phyloP scores from a whole-genome alignment of 208 protist species.

The Sergeia podlipaevii region DNA sequence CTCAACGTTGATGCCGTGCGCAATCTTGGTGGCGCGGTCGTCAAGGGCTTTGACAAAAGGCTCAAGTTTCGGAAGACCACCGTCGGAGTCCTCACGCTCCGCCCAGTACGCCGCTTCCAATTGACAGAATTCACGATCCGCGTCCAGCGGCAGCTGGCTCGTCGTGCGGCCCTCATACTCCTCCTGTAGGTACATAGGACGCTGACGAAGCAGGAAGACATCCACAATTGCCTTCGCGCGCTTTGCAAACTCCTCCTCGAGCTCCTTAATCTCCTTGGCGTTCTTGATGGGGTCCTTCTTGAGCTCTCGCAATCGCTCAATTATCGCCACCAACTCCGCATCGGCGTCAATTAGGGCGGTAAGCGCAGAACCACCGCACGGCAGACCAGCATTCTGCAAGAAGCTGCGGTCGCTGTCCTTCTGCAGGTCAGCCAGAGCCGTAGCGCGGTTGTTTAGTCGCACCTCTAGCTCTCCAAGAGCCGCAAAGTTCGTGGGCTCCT shows the following conservation, averaged over 20 bases:
- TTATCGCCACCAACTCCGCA: constrained; percentile 15
- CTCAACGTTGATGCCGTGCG: background rate
- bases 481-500: constrained; percentile 5
- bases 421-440: constrained; percentile 20
- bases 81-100: constrained; percentile 9
- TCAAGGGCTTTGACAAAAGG: constrained; percentile 15
- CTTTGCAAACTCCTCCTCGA: constrained; percentile 33
- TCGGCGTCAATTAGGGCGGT: constrained; percentile 26
- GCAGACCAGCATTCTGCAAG: constrained; percentile 16
- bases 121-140: constrained; percentile 14
- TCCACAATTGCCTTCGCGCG: constrained; percentile 14
- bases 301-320: constrained; percentile 35
- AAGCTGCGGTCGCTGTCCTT: constrained; percentile 31
- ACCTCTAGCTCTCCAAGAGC: constrained; percentile 30
- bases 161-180: constrained; percentile 14
- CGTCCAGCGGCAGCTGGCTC: constrained; percentile 12
- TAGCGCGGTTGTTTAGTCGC: constrained; percentile 26
- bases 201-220: constrained; percentile 17
- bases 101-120: constrained; percentile 36
- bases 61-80: constrained; percentile 15
- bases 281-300: constrained; percentile 22
- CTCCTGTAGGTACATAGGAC: constrained; percentile 11
- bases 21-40: constrained; percentile 11
- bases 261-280: constrained; percentile 12
- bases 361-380: constrained; percentile 8